A percentile compares a stretch with the other conserved stretches of the same genome.
These are phyloP conservation scores for Patellifolia procumbens DNA, from an alignment of 179 eudicot genomes.

Conservation along the genomic window DNA sequence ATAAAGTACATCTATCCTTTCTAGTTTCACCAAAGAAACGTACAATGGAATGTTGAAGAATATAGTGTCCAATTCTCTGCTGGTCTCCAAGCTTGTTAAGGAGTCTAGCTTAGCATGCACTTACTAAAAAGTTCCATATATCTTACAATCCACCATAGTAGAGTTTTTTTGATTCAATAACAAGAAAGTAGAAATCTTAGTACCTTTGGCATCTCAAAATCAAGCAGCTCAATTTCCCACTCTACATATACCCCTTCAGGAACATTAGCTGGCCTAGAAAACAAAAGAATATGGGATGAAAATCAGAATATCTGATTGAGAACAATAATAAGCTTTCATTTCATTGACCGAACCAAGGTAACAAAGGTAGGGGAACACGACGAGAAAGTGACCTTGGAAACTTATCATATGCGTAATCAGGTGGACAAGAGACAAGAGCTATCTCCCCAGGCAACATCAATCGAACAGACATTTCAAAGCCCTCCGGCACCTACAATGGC, in stretches of 20 bases:
- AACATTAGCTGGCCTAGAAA: constrained; percentile 77
- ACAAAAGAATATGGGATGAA: constrained; percentile 22
- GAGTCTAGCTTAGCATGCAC: background rate
- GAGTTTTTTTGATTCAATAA: background rate
- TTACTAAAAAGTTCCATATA: background rate
- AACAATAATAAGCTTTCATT: background rate
- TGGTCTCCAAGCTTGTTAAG: background rate
- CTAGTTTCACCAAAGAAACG: background rate
- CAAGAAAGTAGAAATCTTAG: background rate
- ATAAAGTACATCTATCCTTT: background rate
- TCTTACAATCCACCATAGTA: background rate
- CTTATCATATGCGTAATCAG: constrained; percentile 98
- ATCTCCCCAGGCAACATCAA: constrained; percentile 95
- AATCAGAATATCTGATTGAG: constrained; percentile 4
- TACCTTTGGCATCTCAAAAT: constrained; percentile 91
- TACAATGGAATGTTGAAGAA: background rate
- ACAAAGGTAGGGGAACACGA: constrained; percentile 2
- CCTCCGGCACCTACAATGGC: constrained; percentile 81
- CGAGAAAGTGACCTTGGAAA: constrained; percentile 63
- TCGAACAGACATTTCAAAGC: constrained; percentile 97
- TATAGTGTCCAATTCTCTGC: background rate
- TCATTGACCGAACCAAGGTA: background rate
- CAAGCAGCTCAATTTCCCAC: constrained; percentile 99
- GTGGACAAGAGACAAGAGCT: constrained; percentile 95
- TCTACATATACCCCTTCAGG: constrained; percentile 86